Evolutionary conservation across 2,329 filamentous ascomycete genomes (phyloP).

Genomic region (Talaromyces marneffei): DNA sequence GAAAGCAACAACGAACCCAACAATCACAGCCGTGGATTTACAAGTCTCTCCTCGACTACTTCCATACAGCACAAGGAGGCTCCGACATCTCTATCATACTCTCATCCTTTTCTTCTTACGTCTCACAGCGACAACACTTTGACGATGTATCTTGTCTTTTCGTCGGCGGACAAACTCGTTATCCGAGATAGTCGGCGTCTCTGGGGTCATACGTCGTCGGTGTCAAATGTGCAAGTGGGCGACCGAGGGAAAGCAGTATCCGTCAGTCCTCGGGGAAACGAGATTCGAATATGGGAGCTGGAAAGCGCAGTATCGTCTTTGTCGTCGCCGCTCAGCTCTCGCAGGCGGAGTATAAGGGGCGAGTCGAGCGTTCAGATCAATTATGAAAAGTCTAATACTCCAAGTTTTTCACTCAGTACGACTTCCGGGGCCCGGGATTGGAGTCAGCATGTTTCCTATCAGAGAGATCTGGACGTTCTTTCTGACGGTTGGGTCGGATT

Average conservation of each 20-base stretch:
- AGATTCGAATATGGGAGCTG: slow-evolving; percentile 82
- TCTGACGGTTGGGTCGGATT: slow-evolving; percentile 69
- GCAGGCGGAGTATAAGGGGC: slow-evolving; percentile 38
- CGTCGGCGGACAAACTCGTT: slow-evolving; percentile 57
- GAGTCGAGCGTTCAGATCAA: slow-evolving; percentile 52
- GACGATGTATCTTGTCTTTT: slow-evolving; percentile 73
- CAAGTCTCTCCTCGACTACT: slow-evolving; percentile 15
- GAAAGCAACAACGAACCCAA: slow-evolving; percentile 20
- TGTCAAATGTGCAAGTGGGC: slow-evolving; percentile 79
- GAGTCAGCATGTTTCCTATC: slow-evolving; percentile 20
- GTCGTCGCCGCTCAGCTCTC: slow-evolving; percentile 30
- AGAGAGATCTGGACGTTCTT: background rate
- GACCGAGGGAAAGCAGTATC: slow-evolving; percentile 82
- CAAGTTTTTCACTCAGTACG: slow-evolving; percentile 12
- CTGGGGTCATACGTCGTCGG: slow-evolving; percentile 88
- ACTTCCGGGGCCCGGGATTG: slow-evolving; percentile 22
- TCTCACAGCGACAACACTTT: slow-evolving; percentile 84
- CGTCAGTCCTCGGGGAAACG: slow-evolving; percentile 72
- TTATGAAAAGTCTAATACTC: slow-evolving; percentile 30
- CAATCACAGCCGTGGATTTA: background rate
- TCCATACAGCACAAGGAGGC: slow-evolving; percentile 39
- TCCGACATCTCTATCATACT: slow-evolving; percentile 62
- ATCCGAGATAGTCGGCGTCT: slow-evolving; percentile 70
- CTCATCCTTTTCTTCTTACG: slow-evolving; percentile 78
- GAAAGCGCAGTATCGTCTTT: slow-evolving; percentile 57